A percentile compares a stretch with the other conserved stretches of the same genome.
Evolutionary conservation across 179 eudicot species (phyloP).

Genomic region (Drosera spatulata): DNA sequence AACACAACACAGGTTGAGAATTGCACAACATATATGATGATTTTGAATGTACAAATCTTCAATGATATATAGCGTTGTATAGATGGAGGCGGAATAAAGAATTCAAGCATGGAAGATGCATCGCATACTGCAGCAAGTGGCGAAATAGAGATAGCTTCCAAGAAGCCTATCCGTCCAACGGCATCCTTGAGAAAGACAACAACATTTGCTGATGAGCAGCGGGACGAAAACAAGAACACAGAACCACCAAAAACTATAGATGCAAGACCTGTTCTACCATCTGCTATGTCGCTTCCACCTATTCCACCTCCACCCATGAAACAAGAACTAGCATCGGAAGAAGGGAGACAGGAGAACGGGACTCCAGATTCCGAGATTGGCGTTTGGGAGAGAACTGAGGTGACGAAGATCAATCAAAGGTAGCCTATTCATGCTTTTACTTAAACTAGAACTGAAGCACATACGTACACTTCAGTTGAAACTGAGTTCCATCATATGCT

Average conservation of each 20-base stretch:
- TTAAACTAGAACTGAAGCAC: neutral
- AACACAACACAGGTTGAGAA: too few relatives aligned
- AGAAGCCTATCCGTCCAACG: slow-evolving; percentile 8
- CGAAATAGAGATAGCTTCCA: neutral
- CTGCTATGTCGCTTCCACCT: slow-evolving; percentile 15
- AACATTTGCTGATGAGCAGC: slow-evolving; percentile 26
- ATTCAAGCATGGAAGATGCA: too few relatives aligned
- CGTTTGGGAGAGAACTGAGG: slow-evolving; percentile 58
- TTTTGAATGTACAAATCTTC: too few relatives aligned
- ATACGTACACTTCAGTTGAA: neutral
- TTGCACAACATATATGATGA: too few relatives aligned
- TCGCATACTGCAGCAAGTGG: neutral
- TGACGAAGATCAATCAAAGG: slow-evolving; percentile 53
- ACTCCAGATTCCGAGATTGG: slow-evolving; percentile 35
- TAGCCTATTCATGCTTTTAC: slow-evolving; percentile 7
- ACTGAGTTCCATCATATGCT: neutral
- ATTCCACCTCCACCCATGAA: slow-evolving; percentile 23
- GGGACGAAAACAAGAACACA: slow-evolving; percentile 8
- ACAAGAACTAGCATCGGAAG: slow-evolving; percentile 15
- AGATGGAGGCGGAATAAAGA: too few relatives aligned
- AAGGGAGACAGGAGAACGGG: slow-evolving; percentile 3
- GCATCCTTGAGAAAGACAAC: slow-evolving; percentile 21
- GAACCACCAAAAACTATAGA: slow-evolving; percentile 13
- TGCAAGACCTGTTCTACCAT: slow-evolving; percentile 21
- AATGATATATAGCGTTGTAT: too few relatives aligned